Evolutionary conservation across 176 grass and related monocot genomes (phyloP).

Genomic region (Secale cereale): DNA sequence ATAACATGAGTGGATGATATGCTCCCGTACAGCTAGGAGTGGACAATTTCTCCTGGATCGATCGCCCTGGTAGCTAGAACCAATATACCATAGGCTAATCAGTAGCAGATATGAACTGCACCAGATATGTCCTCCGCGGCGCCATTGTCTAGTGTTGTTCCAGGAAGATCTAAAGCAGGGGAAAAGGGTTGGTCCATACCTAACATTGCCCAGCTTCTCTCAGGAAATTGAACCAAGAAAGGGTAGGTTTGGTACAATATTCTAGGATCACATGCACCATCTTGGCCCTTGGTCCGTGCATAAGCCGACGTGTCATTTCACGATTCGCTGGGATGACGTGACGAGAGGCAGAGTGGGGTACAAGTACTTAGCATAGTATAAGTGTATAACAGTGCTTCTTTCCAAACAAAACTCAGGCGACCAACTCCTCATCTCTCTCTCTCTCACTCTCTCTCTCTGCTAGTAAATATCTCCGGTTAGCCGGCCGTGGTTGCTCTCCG

Average conservation of each 20-base stretch:
- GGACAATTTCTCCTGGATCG: background rate
- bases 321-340: background rate
- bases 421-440: background rate
- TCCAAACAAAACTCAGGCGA: background rate
- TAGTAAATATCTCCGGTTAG: background rate
- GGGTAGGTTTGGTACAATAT: background rate
- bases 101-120: background rate
- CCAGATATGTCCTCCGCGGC: background rate
- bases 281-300: background rate
- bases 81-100: too few relatives aligned
- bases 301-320: background rate
- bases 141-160: background rate
- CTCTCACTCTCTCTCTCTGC: background rate
- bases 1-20: background rate
- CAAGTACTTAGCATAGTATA: background rate
- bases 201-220: background rate
- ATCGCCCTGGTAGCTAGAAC: too few relatives aligned
- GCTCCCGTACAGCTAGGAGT: background rate
- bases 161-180: background rate
- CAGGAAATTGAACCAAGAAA: background rate
- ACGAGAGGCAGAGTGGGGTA: background rate
- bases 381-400: background rate
- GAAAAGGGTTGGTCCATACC: background rate
- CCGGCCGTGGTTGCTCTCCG: background rate
- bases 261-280: background rate